phyloP scores from a whole-genome alignment of 208 protist genomes.

The Leishmania aethiopica region DNA sequence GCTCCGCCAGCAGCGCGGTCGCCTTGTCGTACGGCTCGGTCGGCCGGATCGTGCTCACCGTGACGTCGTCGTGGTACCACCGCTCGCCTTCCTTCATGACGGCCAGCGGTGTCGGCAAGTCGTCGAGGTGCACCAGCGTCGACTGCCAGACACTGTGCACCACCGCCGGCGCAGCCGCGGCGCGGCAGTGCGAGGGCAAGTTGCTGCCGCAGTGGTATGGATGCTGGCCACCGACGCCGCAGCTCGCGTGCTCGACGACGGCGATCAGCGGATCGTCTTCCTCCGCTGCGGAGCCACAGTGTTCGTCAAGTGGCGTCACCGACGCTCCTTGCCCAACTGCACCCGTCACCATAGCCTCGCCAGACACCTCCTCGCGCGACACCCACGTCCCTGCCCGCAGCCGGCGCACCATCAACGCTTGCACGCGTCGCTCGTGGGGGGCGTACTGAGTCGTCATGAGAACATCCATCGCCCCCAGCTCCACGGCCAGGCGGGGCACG shows the following conservation, averaged over 20 bases:
- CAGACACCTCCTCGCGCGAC: constrained; percentile 15
- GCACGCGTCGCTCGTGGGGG: constrained; percentile 79
- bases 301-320: neutral
- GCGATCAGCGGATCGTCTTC: constrained; percentile 29
- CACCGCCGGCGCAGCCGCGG: constrained; percentile 4
- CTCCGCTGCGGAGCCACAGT: neutral
- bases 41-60: constrained; percentile 71
- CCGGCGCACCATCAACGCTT: constrained; percentile 48
- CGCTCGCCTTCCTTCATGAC: constrained; percentile 85
- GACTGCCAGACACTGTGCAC: constrained; percentile 88
- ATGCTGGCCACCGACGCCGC: constrained; percentile 5
- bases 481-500: constrained; percentile 72
- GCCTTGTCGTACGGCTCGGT: constrained; percentile 70
- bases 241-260: constrained; percentile 31
- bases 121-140: constrained; percentile 91
- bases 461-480: constrained; percentile 76
- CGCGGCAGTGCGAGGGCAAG: neutral
- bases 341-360: neutral
- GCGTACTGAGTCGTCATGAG: constrained; percentile 90
- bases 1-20: constrained; percentile 34
- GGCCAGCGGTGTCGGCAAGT: constrained; percentile 77
- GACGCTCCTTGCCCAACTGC: neutral
- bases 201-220: constrained; percentile 23
- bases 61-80: constrained; percentile 91
- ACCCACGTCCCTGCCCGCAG: constrained; percentile 53